A percentile compares a stretch with the other conserved stretches of the same genome.
These are phyloP conservation scores for Tulasnella sp. DNA, from an alignment of 768 basidiomycete species.

Conservation along the genomic window DNA sequence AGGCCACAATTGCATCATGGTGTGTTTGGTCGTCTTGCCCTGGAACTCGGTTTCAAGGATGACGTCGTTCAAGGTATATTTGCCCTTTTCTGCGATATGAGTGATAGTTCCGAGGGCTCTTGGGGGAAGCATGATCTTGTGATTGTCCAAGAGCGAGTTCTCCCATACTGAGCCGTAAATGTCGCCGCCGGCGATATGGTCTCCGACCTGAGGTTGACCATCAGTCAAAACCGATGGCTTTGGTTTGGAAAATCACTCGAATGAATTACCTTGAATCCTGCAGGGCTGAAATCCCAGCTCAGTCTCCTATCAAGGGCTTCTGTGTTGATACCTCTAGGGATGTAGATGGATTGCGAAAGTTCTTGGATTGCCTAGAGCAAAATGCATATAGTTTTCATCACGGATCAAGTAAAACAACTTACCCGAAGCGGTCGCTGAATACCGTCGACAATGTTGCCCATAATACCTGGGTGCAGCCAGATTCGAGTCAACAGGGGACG, in stretches of 20 bases:
- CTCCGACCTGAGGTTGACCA: slow-evolving; percentile 63
- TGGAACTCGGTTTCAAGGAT: slow-evolving; percentile 97
- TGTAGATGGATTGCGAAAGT: slow-evolving; percentile 97
- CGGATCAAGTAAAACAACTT: slow-evolving; percentile 24
- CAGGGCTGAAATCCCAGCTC: slow-evolving; percentile 93
- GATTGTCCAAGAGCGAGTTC: slow-evolving; percentile 93
- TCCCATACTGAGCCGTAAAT: slow-evolving; percentile 94
- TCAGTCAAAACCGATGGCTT: not conserved
- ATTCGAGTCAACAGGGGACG: slow-evolving; percentile 5
- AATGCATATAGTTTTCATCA: not conserved
- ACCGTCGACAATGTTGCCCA: slow-evolving; percentile 99
- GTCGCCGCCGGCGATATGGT: slow-evolving; percentile 96
- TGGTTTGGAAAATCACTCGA: not conserved
- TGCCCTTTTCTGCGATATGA: slow-evolving; percentile 87
- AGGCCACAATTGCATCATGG: slow-evolving; percentile 98
- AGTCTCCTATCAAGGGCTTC: slow-evolving; percentile 83
- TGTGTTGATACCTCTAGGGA: slow-evolving; percentile 98
- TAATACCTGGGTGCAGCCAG: slow-evolving; percentile 60
- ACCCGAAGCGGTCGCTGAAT: slow-evolving; percentile 90
- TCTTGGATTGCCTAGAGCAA: slow-evolving; percentile 80
- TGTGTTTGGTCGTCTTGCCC: slow-evolving; percentile 87
- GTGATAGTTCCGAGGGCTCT: slow-evolving; percentile 94
- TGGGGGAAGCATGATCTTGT: slow-evolving; percentile 95
- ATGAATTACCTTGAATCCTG: slow-evolving; percentile 61
- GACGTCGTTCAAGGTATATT: slow-evolving; percentile 89